Evolutionary conservation across 768 basidiomycete genomes (phyloP), one percentile per base, ranked within the genome.

Genomic region (Russula sp.): DNA sequence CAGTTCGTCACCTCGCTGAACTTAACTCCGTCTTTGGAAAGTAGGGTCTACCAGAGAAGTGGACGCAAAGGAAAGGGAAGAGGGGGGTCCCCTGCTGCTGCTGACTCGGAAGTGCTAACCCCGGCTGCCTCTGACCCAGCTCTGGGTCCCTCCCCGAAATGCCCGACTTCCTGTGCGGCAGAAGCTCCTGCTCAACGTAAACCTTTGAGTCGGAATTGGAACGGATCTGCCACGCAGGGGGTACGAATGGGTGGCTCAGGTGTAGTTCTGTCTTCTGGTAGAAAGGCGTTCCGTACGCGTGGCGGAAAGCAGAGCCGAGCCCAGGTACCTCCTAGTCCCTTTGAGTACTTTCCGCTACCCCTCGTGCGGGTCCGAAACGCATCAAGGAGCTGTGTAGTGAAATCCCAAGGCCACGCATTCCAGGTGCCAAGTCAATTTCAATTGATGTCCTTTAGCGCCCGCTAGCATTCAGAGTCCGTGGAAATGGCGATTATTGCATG

Each of bases 1-100:
- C 53, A 51, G 10, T 66, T 66, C 53, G 25, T 54, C 42, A 60
- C 63, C 18, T 60, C 53, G 3, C 38, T 48, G 10, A 48, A 51
- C 45, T 16, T 59, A 35, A 51, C 45, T 4, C 58, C 58, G 18
- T 53, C 65, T 16, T 14, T 51, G 41, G 48, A 52, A 58, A 48
- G 34, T 47, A 58, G 51, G 36, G 59, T 48, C 16, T 54, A 38
- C 45, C 18, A 53, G 20, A 25, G 25, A 9, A 34, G 20, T 16
- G 14, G 11, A 41, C 63, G 14, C 13, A 29, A 34, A 22, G 49
- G 38, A 38, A 47, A 35, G 10, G 56, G 45, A n/a, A 35, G 34
- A 43, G 35, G 14, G 2, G 7, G 22, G 11, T 29, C 32, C 39
- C 18, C 22, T 7, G 7, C 41, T n/a, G n/a, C 20, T 38, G 51